A percentile compares a stretch with the other conserved stretches of the same genome.
Evolutionary conservation across 2,329 filamentous ascomycete genomes (phyloP).

Genomic region (Fulvia fulva): DNA sequence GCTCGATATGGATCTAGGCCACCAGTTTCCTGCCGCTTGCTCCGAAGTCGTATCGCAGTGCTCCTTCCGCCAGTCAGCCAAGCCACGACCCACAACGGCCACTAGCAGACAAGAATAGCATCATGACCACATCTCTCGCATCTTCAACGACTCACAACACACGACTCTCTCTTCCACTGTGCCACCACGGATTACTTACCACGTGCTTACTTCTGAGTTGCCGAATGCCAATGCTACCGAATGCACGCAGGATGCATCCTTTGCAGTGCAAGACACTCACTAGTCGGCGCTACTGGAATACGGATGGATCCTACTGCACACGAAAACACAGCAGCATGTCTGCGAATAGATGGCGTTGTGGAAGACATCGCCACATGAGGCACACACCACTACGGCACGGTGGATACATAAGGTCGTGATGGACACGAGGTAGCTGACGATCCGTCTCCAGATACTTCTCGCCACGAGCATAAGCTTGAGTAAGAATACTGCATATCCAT

Average conservation of each 20-base stretch:
- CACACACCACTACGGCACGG: neutral
- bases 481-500: neutral
- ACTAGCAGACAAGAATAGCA: neutral
- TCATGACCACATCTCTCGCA: neutral
- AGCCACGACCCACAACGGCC: neutral
- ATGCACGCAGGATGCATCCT: neutral
- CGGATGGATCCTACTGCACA: neutral
- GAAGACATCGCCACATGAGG: neutral
- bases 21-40: neutral
- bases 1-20: too few relatives aligned
- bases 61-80: neutral
- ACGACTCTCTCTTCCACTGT: neutral
- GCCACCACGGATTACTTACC: neutral
- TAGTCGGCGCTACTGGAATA: neutral
- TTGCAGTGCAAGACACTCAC: neutral
- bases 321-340: neutral
- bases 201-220: too few relatives aligned
- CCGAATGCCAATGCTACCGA: neutral
- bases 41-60: neutral
- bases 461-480: neutral
- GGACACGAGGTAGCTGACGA: neutral
- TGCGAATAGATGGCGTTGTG: neutral
- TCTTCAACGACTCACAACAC: neutral
- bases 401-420: neutral
- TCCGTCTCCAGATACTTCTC: neutral